These are phyloP conservation scores for Sporothrix curviconia DNA, from an alignment of 2,329 filamentous ascomycete genomes.

Conservation along the genomic window DNA sequence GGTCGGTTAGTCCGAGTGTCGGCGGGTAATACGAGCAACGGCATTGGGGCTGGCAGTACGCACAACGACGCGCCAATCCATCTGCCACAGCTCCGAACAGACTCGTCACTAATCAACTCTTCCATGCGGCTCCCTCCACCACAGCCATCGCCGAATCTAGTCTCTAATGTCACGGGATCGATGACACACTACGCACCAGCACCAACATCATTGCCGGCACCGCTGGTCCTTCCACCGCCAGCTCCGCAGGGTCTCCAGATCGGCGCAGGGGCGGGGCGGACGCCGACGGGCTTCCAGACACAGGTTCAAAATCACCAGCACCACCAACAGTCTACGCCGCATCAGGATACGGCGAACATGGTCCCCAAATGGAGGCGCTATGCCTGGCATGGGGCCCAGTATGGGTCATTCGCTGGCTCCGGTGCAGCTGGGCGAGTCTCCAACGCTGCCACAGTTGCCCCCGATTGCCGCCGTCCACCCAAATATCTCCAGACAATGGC, in stretches of 20 bases:
- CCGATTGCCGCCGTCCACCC: background rate
- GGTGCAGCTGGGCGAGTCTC: background rate
- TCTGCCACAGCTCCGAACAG: slow-evolving; percentile 17
- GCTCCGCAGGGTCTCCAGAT: background rate
- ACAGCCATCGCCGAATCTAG: slow-evolving; percentile 11
- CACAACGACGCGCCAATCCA: slow-evolving; percentile 13
- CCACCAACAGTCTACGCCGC: background rate
- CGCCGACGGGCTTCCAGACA: background rate
- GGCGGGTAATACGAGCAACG: background rate
- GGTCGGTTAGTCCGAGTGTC: slow-evolving; percentile 15
- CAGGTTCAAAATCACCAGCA: background rate
- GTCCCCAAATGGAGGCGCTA: background rate
- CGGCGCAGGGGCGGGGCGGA: background rate
- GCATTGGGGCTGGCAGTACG: background rate
- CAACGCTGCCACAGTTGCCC: background rate
- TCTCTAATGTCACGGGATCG: background rate
- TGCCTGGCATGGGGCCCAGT: background rate
- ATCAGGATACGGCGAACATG: background rate
- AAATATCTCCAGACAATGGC: background rate
- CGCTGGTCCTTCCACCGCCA: background rate
- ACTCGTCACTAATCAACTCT: slow-evolving; percentile 8
- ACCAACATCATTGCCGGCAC: background rate
- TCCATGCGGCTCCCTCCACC: slow-evolving; percentile 17
- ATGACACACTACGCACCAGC: background rate
- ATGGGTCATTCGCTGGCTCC: background rate